Conservation (phyloP, 2,329 filamentous ascomycete genomes). For the Talaromyces sp. region DNA sequence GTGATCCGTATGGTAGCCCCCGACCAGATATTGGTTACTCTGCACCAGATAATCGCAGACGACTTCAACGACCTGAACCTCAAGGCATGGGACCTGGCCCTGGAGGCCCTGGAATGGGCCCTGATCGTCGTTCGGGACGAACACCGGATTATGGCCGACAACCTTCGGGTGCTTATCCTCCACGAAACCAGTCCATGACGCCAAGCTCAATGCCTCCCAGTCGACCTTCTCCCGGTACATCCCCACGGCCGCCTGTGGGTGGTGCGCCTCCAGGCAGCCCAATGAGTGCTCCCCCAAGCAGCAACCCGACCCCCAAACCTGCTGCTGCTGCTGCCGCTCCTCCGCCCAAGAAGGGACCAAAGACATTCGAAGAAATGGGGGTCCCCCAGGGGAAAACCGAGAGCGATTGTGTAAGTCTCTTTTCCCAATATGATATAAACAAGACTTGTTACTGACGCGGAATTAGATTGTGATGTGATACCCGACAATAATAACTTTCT, state of each 20-base stretch:
- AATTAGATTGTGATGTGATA: conserved; percentile 43
- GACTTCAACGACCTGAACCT: conserved; percentile 39
- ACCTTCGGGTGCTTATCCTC: conserved; percentile 32
- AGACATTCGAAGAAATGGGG: conserved; percentile 98
- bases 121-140: conserved; percentile 26
- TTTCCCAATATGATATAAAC: neutral
- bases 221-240: conserved; percentile 39
- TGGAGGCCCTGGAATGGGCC: conserved; percentile 9
- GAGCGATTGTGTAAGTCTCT: conserved; percentile 79
- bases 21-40: conserved; percentile 48
- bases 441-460: neutral
- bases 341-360: conserved; percentile 67
- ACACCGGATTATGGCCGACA: conserved; percentile 29
- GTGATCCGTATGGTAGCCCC: conserved; percentile 30
- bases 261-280: conserved; percentile 16
- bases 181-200: conserved; percentile 32
- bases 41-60: conserved; percentile 44
- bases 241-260: conserved; percentile 27
- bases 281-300: conserved; percentile 12
- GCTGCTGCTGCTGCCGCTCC: conserved; percentile 27
- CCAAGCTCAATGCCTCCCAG: conserved; percentile 18
- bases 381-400: conserved; percentile 79
- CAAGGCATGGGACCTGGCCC: conserved; percentile 19
- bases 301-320: conserved; percentile 23
- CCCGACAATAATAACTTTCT: conserved; percentile 23